phyloP scores from a whole-genome alignment of 129 eudicot species.

The Saposhnikovia divaricata region DNA sequence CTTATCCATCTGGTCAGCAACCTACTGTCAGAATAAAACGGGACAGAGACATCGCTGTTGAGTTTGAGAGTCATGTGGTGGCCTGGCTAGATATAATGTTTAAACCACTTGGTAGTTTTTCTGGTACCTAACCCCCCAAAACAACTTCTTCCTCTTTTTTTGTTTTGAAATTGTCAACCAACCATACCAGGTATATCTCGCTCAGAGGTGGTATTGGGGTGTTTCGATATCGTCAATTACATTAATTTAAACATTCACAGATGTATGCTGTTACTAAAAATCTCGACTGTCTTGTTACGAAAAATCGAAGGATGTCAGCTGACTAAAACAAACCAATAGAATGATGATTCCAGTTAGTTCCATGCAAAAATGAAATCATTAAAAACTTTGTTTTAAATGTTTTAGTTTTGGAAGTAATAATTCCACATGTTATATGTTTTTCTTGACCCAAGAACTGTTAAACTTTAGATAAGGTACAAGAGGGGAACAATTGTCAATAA shows the following conservation, averaged over 20 bases:
- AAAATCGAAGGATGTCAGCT: background rate
- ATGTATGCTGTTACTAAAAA: too few species aligned
- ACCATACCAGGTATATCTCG: too few species aligned
- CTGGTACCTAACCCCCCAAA: background rate
- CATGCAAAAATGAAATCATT: background rate
- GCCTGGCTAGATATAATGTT: background rate
- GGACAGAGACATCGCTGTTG: background rate
- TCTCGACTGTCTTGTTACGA: background rate
- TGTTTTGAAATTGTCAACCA: too few species aligned
- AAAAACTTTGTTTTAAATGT: background rate
- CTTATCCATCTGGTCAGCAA: background rate
- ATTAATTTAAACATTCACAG: too few species aligned
- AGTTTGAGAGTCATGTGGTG: background rate
- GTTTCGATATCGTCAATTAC: too few species aligned
- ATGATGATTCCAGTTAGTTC: background rate
- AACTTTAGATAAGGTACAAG: too few species aligned
- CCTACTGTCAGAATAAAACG: background rate
- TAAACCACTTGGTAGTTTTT: too few species aligned
- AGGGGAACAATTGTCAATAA: too few species aligned
- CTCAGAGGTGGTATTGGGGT: too few species aligned
- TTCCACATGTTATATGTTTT: background rate
- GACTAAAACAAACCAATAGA: background rate
- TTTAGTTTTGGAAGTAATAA: background rate
- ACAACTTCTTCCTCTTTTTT: too few species aligned
- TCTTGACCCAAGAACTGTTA: background rate